Base-by-base conservation (phyloP, 2,329 filamentous ascomycete genomes). In the Exophiala dermatitidis region DNA sequence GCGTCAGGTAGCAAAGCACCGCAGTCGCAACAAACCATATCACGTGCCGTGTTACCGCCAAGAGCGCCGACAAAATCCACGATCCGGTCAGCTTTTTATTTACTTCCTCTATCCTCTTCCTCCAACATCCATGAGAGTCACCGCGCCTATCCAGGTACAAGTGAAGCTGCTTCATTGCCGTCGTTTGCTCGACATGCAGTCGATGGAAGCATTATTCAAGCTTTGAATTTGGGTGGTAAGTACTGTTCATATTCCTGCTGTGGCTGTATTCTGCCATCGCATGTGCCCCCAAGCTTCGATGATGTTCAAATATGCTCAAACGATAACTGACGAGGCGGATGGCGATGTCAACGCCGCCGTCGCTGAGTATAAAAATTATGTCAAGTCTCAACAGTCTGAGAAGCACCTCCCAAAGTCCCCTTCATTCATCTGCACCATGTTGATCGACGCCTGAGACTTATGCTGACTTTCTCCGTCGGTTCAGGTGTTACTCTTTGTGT, bases 371-470 rank as follows among this genome's bases (percentile, higher is more conserved):
- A 59, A 56, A 59, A 59, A 56, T 54, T 46, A 57, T 57, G 45
- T 54, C 57, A 59, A 59, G 50, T 45, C 57, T 59, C 57, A 59
- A 59, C 57, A 59, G 57, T 59, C 53, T 59, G 57, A 59, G 57
- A 50, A 52, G 55, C 52, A 41, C 19, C 32, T 12, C 26, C 30
- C 10, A 29, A 41, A 41, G 7, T 41, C 38, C 38, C 5, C 10
- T 28, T 41, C 12, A 4, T 41, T 26, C 38, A 41, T 26, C 38
- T 41, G n/a, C 36, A 38, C 19, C 38, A 4, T 10, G 38, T 28
- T n/a, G 41, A 43, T 19, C 38, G 38, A 41, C 1, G 12, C 19
- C 19, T 41, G 5, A 41, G 28, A 7, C 5, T 41, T 41, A 12
- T 6, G 19, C 38, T 41, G 38, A 41, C 38, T 41, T 26, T 41